A percentile compares a stretch with the other conserved stretches of the same genome.
Conservation (phyloP, 768 basidiomycete genomes). For the Crepidotus variabilis region DNA sequence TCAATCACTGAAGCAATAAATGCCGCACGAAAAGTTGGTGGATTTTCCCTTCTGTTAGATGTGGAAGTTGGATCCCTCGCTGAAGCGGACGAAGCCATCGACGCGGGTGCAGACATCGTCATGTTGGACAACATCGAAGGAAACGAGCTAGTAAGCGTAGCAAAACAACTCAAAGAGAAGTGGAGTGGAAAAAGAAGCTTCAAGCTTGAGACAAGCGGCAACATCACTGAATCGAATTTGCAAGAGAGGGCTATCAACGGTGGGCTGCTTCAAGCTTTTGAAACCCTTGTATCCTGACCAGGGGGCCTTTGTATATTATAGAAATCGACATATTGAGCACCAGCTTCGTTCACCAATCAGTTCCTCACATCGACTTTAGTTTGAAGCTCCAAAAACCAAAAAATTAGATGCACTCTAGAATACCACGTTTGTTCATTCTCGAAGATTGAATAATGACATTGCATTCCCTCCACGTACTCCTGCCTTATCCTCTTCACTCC, state of each 20-base stretch:
- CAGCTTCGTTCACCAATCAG: conserved; percentile 86
- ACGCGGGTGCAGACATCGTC: conserved; percentile 90
- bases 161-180: conserved; percentile 67
- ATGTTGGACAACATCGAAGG: conserved; percentile 96
- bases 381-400: conserved; percentile 84
- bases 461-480: conserved; percentile 75
- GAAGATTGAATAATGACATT: conserved; percentile 59
- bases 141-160: conserved; percentile 60
- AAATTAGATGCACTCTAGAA: conserved; percentile 6
- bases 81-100: conserved; percentile 96
- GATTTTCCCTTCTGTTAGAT: conserved; percentile 88
- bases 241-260: conserved; percentile 79
- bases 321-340: conserved; percentile 96
- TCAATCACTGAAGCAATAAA: conserved; percentile 88
- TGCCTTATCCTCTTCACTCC: conserved; percentile 54
- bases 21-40: conserved; percentile 84
- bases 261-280: conserved; percentile 28
- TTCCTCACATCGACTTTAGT: conserved; percentile 94
- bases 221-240: conserved; percentile 87
- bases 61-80: conserved; percentile 88
- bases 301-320: conserved; percentile 24
- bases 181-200: conserved; percentile 84
- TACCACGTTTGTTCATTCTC: conserved; percentile 13
- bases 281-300: not conserved
- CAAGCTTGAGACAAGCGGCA: conserved; percentile 90